Conservation (phyloP, 192 early-diverging fungal species). For the Mortierella antarctica region DNA sequence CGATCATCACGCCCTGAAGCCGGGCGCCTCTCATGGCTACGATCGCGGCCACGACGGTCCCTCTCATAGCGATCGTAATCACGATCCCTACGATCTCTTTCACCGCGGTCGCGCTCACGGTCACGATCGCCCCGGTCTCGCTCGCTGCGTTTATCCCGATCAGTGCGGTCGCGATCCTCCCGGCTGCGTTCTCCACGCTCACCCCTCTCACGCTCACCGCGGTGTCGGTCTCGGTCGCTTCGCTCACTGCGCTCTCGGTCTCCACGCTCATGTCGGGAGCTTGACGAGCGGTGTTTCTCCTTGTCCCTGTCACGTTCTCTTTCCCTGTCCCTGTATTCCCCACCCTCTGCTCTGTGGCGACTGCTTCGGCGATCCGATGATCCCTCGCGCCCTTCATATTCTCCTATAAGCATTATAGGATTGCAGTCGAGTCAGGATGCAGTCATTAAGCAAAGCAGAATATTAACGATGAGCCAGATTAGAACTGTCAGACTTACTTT, state of each 20-base stretch:
- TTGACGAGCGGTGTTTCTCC: conserved; percentile 55
- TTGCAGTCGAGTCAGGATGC: background rate
- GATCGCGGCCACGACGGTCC: conserved; percentile 61
- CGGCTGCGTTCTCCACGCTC: conserved; percentile 56
- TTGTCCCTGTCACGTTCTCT: conserved; percentile 63
- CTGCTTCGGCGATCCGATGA: conserved; percentile 47
- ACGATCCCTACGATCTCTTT: conserved; percentile 47
- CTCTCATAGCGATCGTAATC: conserved; percentile 50
- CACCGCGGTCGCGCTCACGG: conserved; percentile 39
- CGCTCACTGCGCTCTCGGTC: conserved; percentile 53
- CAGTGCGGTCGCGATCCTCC: conserved; percentile 45
- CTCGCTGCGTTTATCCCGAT: conserved; percentile 49
- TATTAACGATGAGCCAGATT: background rate
- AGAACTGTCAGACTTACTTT: conserved; percentile 23
- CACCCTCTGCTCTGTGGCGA: conserved; percentile 44
- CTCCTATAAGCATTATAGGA: conserved; percentile 11
- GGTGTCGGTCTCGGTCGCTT: conserved; percentile 38
- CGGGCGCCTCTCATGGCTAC: conserved; percentile 53
- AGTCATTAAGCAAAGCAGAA: background rate
- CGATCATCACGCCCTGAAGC: conserved; percentile 42
- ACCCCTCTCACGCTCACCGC: conserved; percentile 51
- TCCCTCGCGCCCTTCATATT: conserved; percentile 29
- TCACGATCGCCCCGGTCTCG: conserved; percentile 55
- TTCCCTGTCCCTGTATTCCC: conserved; percentile 59
- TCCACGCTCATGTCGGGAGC: conserved; percentile 51